phyloP scores from a whole-genome alignment of 2,329 filamentous ascomycete species.

The Penicillium frequentans region DNA sequence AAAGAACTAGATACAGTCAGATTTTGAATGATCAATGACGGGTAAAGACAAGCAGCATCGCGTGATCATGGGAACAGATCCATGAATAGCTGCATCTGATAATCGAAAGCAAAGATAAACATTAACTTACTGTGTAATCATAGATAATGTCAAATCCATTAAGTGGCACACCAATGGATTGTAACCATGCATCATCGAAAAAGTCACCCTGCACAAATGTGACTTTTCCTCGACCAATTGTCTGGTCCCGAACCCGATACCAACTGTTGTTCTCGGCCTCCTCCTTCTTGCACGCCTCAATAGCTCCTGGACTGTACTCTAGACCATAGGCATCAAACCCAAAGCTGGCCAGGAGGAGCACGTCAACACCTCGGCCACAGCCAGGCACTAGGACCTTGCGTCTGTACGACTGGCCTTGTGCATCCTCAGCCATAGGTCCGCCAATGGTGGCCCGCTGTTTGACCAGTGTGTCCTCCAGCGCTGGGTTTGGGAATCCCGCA shows the following conservation, averaged over 20 bases:
- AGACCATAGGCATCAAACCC: conserved; percentile 78
- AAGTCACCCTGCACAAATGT: conserved; percentile 48
- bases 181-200: conserved; percentile 45
- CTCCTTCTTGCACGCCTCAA: conserved; percentile 40
- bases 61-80: not conserved
- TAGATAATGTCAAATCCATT: conserved; percentile 55
- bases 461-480: conserved; percentile 55
- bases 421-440: conserved; percentile 25
- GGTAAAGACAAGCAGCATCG: not conserved
- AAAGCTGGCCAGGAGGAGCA: conserved; percentile 69
- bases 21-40: not conserved
- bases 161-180: conserved; percentile 30
- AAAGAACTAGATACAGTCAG: conserved; percentile 52
- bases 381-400: conserved; percentile 73
- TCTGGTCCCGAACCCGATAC: conserved; percentile 37
- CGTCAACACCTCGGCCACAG: conserved; percentile 80
- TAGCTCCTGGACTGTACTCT: conserved; percentile 60
- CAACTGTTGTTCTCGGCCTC: conserved; percentile 33
- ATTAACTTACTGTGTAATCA: conserved; percentile 57
- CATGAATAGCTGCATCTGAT: not conserved
- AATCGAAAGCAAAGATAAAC: not conserved
- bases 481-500: conserved; percentile 57
- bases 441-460: conserved; percentile 40
- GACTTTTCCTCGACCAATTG: conserved; percentile 37
- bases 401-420: conserved; percentile 25